Percentiles rank a stretch among this genome's conserved stretches.
Conservation (phyloP, 108 stramenopile genomes). For the Tribonema minus region DNA sequence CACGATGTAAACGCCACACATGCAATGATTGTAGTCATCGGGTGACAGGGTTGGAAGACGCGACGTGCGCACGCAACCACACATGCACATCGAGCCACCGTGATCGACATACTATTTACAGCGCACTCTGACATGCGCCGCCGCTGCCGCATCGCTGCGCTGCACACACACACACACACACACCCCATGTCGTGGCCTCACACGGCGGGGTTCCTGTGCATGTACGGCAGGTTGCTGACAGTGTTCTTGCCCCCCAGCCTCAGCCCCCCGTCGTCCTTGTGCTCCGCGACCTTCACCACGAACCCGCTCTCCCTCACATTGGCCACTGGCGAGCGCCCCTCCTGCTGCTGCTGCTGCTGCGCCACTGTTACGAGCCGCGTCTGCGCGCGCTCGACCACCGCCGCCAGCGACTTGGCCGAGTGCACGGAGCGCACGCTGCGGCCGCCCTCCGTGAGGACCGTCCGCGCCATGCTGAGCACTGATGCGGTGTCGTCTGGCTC, state of each 20-base stretch:
- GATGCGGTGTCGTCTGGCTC: conserved; percentile 25
- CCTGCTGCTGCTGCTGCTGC: too few species aligned
- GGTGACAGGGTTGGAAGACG: too few species aligned
- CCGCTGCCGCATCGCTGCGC: too few species aligned
- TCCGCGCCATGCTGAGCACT: conserved; percentile 32
- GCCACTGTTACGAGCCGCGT: too few species aligned
- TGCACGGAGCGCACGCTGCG: conserved; percentile 31
- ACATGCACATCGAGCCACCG: too few species aligned
- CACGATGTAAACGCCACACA: too few species aligned
- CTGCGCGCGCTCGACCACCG: conserved; percentile 31
- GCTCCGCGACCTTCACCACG: conserved; percentile 36
- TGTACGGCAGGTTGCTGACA: conserved; percentile 58
- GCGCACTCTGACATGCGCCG: too few species aligned
- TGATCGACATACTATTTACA: too few species aligned
- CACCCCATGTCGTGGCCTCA: too few species aligned
- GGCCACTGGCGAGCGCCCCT: neutral
- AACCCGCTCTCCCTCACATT: neutral
- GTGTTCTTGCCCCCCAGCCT: conserved; percentile 53
- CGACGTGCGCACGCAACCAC: too few species aligned
- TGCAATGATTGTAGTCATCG: too few species aligned
- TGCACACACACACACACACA: too few species aligned
- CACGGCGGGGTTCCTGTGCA: conserved; percentile 57
- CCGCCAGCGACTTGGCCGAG: conserved; percentile 38
- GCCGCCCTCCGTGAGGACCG: conserved; percentile 33
- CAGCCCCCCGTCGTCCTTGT: conserved; percentile 54